These are phyloP conservation scores for Ascochyta clinopodiicola DNA, from an alignment of 2,329 filamentous ascomycete species.

Conservation along the genomic window DNA sequence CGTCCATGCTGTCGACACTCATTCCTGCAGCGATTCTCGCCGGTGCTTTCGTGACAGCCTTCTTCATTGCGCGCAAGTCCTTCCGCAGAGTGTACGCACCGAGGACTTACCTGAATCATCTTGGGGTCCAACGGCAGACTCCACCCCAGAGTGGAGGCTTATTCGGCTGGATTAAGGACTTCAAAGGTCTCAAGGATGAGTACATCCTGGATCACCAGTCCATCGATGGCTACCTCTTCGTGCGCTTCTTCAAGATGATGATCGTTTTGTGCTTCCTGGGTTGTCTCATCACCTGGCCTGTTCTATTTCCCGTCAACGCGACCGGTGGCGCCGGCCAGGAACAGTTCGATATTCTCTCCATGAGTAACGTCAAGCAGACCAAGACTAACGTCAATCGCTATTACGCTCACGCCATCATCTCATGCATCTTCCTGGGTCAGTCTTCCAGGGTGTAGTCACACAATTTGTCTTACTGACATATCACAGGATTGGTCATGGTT, in stretches of 20 bases:
- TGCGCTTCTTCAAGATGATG: conserved; percentile 56
- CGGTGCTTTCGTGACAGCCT: conserved; percentile 41
- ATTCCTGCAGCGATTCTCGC: conserved; percentile 40
- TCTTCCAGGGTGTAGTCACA: background rate
- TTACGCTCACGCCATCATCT: conserved; percentile 54
- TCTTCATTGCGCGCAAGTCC: conserved; percentile 52
- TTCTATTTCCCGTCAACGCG: conserved; percentile 57
- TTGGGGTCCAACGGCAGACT: conserved; percentile 54
- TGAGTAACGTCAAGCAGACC: conserved; percentile 46
- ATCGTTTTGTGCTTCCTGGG: conserved; percentile 53
- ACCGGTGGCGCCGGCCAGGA: conserved; percentile 46
- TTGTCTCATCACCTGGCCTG: conserved; percentile 53
- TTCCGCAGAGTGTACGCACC: conserved; percentile 55
- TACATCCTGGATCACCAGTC: conserved; percentile 58
- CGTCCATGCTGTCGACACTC: conserved; percentile 44
- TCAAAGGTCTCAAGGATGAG: conserved; percentile 51
- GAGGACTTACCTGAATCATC: conserved; percentile 54
- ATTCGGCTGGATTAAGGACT: conserved; percentile 61
- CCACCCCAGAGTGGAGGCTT: conserved; percentile 54
- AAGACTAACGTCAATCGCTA: conserved; percentile 46
- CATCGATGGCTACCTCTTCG: conserved; percentile 57
- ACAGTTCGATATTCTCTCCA: conserved; percentile 49
- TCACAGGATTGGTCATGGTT: conserved; percentile 48
- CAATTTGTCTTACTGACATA: conserved; percentile 3
- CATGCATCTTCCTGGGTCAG: conserved; percentile 51